Conservation (phyloP, 331 rosid species). For the Malus hybrid region DNA sequence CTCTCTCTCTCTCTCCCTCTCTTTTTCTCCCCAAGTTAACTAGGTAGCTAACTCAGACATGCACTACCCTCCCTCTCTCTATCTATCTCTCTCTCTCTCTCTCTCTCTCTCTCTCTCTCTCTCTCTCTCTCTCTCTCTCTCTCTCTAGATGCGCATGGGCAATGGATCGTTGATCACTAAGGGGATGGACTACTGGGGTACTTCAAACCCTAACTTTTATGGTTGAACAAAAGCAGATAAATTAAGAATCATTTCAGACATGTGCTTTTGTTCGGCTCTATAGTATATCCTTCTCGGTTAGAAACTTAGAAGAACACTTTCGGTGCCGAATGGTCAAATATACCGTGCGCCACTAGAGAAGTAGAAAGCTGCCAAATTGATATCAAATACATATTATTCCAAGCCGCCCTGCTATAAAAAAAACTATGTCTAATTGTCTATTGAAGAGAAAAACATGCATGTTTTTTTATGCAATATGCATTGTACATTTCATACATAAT, state of each 20-base stretch:
- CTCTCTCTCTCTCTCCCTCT: not conserved
- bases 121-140: too few species aligned
- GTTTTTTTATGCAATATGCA: not conserved
- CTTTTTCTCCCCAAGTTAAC: not conserved
- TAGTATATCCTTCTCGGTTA: too few species aligned
- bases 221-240: not conserved
- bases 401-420: not conserved
- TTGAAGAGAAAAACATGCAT: not conserved
- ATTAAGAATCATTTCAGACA: not conserved
- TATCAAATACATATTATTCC: not conserved
- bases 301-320: not conserved
- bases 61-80: not conserved
- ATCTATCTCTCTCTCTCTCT: too few species aligned
- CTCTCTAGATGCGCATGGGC: too few species aligned
- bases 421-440: too few species aligned
- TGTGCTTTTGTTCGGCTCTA: not conserved
- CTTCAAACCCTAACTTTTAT: not conserved
- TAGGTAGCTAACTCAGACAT: not conserved
- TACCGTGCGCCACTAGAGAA: not conserved
- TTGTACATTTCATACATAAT: not conserved
- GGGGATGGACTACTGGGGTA: not conserved
- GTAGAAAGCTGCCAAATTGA: too few species aligned
- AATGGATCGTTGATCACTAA: not conserved
- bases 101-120: too few species aligned
- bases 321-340: not conserved